Evolutionary conservation across 2,329 filamentous ascomycete genomes (phyloP), one percentile per base, ranked within the genome.

Genomic region (Geosmithia morbida): DNA sequence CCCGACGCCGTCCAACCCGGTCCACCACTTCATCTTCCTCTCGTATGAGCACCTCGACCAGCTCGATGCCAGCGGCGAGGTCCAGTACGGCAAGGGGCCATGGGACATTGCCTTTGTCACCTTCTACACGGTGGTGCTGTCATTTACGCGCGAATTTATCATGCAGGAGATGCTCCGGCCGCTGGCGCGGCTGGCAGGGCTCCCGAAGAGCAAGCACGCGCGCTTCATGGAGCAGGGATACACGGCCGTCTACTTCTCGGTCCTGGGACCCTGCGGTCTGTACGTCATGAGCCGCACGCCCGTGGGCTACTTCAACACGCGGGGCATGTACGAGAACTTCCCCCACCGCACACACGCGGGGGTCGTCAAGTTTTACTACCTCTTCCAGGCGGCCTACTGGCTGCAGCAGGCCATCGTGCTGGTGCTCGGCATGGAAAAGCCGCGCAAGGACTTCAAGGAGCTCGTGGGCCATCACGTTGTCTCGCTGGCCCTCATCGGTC

Each of bases 171-270:
- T 94, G 46, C 78, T 96, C 49, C 79, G 82, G 13, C 89, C 88
- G 0, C 70, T 89, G 51, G 87, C 87, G 6, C 71, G 78, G 42
- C 72, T 69, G 54, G 79, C 71, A 48, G 85, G 86, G 16, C 79
- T 96, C 58, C 79, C 76, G 52, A 77, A 81, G 48, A 79, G 74
- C 52, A 96, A 95, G 69, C 87, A 92, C 59, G 77, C 82, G 16
- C 83, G 89, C 33, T 96, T 95, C 72, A 92, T 95, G 86, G 89
- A 97, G 65, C 89, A 97, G 67, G 79, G 84, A 59, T 97, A 97
- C 67, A 95, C 89, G 1, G 89, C 88, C 22, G 70, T 95, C 47
- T 96, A 97, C 73, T 95, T 95, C 64, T 79, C 66, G 43, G 62
- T 92, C 49, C 81, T 94, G 49, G 87, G 87, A 1, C 88, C 88